Base-by-base conservation (phyloP, 1,284 basidiomycete species). In the Ganoderma resinaceum region DNA sequence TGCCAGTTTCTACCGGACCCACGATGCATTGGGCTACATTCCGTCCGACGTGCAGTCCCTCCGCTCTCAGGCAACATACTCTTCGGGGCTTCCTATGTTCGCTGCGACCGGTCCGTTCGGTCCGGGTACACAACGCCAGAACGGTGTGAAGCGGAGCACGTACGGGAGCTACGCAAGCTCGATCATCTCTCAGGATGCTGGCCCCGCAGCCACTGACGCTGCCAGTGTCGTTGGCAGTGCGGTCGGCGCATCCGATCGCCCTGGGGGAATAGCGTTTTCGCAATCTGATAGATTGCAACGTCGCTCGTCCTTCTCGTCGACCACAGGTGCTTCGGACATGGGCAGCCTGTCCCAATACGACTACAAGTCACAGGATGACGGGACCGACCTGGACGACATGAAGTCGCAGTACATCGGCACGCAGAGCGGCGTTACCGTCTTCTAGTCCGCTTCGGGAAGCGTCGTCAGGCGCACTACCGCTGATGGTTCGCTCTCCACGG, bases 11-110 rank as follows among this genome's bases (percentile, higher is more conserved):
- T 99, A 97, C 80, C 91, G 96, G 66, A 96, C 95, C 0, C 97
- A 99, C 81, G 97, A 98, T 78, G 90, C 96, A 0, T 86, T 98
- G 69, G 91, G 94, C 9, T 98, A 97, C 80, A 97, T 99, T 71
- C 96, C 97, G 1, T 95, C 95, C 23, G 97, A 99, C 76, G 94
- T 92, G 16, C 96, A 97, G 78, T 97, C 96, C 6, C 87, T 98
- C 43, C 92, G 95, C 66, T 97, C 96, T 7, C 97, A 98, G 80
- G 95, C 96, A 0, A 96, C 95, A 0, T 97, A 96, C 78, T 92
- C 93, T 2, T 96, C 95, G 11, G 94, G 94, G 26, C 83, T 98
- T 62, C 96, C 96, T 2, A 89, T 95, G 82, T 96, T 96, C 77
- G 84, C 89, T 43, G 86, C 89, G 35, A 83, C 86, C 70, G 89